Conservation (phyloP, 306 rosid genomes). For the Pterocarpus santalinus region DNA sequence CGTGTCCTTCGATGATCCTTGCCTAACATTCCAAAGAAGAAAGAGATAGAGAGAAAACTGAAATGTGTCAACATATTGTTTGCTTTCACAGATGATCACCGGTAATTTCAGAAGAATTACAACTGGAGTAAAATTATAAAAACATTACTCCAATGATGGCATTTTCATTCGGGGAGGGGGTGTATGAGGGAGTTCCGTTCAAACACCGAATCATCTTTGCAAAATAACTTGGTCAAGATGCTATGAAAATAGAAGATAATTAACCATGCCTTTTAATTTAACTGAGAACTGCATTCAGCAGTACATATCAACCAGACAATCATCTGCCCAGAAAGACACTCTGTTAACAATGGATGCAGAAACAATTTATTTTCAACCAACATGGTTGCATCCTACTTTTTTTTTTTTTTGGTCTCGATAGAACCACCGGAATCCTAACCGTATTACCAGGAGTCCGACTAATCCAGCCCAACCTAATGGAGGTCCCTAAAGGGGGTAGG, state of each 20-base stretch:
- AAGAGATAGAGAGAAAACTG: slow-evolving; percentile 23
- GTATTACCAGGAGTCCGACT: no score
- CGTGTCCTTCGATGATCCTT: slow-evolving; percentile 92
- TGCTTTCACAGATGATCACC: slow-evolving; percentile 4
- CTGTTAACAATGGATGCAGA: background rate
- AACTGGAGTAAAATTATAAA: background rate
- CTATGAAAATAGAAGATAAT: slow-evolving; percentile 9
- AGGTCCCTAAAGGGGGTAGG: no score
- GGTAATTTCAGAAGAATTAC: slow-evolving; percentile 22
- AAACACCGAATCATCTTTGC: slow-evolving; percentile 17
- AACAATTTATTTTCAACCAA: slow-evolving; percentile 1
- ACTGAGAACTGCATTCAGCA: slow-evolving; percentile 21
- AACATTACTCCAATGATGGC: background rate
- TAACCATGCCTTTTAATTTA: slow-evolving; percentile 26
- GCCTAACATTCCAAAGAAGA: slow-evolving; percentile 60
- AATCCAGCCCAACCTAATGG: no score
- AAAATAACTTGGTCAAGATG: slow-evolving; percentile 12
- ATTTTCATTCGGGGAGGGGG: background rate
- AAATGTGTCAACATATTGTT: slow-evolving; percentile 40
- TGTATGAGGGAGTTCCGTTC: background rate
- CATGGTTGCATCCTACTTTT: background rate
- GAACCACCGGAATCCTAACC: no score
- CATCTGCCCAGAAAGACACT: no score
- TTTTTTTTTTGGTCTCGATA: no score
- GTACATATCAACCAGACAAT: slow-evolving; percentile 25